A percentile compares a stretch with the other conserved stretches of the same genome.
These are phyloP conservation scores for Cercospora citrullina DNA, from an alignment of 2,329 filamentous ascomycete species.

Conservation along the genomic window DNA sequence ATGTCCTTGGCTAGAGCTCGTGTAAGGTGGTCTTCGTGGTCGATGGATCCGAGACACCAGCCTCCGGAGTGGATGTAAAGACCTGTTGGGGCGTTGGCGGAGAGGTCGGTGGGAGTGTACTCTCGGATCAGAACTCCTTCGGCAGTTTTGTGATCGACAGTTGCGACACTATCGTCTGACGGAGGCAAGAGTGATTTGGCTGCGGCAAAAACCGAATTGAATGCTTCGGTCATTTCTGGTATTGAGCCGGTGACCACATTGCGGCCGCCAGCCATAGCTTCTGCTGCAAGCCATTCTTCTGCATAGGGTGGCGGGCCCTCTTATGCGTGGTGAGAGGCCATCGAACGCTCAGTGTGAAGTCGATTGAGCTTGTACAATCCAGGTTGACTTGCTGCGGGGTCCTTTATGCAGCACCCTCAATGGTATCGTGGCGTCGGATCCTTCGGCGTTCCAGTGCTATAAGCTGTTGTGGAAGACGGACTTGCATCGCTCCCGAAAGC, in stretches of 20 bases:
- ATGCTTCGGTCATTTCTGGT: background rate
- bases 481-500: too few relatives aligned
- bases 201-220: background rate
- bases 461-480: background rate
- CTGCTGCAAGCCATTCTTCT: background rate
- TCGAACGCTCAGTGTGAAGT: background rate
- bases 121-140: background rate
- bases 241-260: background rate
- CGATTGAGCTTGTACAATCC: background rate
- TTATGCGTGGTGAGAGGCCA: background rate
- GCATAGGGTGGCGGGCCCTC: background rate
- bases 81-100: background rate
- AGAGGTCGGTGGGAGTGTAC: background rate
- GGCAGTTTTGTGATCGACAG: background rate
- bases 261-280: background rate
- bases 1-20: background rate
- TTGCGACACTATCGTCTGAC: background rate
- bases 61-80: background rate
- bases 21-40: background rate
- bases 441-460: background rate
- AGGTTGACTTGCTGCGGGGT: background rate
- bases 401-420: background rate
- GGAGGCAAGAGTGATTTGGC: background rate
- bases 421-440: background rate
- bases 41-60: background rate